phyloP scores from a whole-genome alignment of 148 eudicot genomes.

The Rhododendron williamsianum region DNA sequence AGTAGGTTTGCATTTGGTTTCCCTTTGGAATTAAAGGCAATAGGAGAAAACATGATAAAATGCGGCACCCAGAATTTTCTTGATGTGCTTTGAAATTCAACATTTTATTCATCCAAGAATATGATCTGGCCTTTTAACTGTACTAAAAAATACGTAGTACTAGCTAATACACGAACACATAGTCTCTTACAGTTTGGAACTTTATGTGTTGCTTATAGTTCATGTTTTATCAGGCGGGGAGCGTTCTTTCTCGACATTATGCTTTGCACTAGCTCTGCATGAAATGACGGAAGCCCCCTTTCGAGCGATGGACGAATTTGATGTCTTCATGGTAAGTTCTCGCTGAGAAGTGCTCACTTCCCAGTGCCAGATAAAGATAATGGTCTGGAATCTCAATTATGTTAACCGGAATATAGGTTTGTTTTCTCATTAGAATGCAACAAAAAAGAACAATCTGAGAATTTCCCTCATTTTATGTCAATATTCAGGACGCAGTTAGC shows the following conservation, averaged over 20 bases:
- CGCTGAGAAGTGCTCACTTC: neutral
- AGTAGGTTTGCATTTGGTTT: neutral
- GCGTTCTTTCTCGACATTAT: conserved; percentile 89
- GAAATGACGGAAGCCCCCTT: conserved; percentile 98
- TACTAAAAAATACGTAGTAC: neutral
- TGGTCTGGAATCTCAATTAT: neutral
- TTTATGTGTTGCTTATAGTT: neutral
- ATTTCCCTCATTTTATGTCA: neutral
- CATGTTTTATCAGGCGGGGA: conserved; percentile 66
- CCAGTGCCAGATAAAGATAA: neutral
- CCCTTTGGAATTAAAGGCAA: neutral
- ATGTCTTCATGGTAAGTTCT: conserved; percentile 86
- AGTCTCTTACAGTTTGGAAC: neutral
- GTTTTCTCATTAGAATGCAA: neutral
- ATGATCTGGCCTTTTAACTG: neutral
- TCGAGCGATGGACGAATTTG: conserved; percentile 99
- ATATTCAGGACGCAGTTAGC: conserved; percentile 90
- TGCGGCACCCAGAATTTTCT: neutral
- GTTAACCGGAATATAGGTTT: neutral
- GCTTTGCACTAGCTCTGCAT: conserved; percentile 95
- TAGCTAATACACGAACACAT: neutral
- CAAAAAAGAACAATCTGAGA: neutral
- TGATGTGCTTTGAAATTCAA: neutral
- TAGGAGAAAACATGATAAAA: neutral
- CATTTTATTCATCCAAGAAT: neutral